These are phyloP conservation scores for Acanthamoeba polyphaga DNA, from an alignment of 208 protist genomes.

Conservation along the genomic window DNA sequence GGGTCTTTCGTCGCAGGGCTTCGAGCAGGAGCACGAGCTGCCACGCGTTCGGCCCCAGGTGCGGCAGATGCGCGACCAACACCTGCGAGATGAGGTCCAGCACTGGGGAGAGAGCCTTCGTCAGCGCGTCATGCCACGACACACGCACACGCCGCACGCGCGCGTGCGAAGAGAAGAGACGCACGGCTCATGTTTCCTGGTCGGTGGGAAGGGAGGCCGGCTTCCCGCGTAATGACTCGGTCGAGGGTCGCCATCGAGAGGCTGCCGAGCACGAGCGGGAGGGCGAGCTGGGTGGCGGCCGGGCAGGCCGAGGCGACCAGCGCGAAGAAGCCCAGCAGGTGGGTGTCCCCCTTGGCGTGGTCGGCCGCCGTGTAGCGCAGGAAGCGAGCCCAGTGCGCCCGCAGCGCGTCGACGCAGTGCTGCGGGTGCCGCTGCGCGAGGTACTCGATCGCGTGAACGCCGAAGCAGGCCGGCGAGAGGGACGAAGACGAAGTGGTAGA, in stretches of 20 bases:
- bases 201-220: neutral
- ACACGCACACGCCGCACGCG: too few relatives aligned
- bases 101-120: neutral
- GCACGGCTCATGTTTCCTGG: neutral
- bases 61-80: neutral
- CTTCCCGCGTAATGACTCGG: neutral
- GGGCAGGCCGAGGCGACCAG: neutral
- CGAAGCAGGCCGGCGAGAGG: neutral
- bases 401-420: neutral
- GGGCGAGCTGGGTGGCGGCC: neutral
- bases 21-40: neutral
- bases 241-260: neutral
- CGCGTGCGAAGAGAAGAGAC: too few relatives aligned
- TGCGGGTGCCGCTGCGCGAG: conserved; percentile 4
- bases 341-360: neutral
- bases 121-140: neutral
- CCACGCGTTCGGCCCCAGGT: neutral
- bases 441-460: neutral
- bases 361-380: neutral
- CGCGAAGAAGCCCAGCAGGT: conserved; percentile 4
- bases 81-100: neutral
- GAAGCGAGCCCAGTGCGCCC: neutral
- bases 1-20: neutral
- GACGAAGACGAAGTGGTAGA: neutral
- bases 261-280: neutral